Base-by-base conservation (phyloP, 495 filamentous ascomycete genomes). In the Trypethelium eluteriae region DNA sequence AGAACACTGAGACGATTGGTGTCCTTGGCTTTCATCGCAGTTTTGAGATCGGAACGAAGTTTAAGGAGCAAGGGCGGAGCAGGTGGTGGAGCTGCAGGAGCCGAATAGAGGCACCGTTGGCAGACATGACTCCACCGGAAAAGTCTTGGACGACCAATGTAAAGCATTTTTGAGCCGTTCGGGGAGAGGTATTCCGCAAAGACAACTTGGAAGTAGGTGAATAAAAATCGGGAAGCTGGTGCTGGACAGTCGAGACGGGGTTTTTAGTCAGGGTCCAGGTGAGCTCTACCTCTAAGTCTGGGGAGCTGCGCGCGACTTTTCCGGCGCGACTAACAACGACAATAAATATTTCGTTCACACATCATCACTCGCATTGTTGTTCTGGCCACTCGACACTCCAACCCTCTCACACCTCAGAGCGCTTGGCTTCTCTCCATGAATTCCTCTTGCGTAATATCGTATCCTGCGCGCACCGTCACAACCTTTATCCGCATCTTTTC, bases 21-120 rank as follows among this genome's bases (percentile, higher is more conserved):
- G 68, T 88, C 84, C 74, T 87, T 88, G 1, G 81, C 81, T 71
- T 82, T 77, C 83, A 88, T 84, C 18, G 86, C 85, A 41, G 70
- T 79, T 73, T 87, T 88, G 35, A 88, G 75, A 72, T 88, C 86
- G 59, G 75, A 70, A 47, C 84, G 79, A 56, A 88, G 69, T 63
- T 81, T 84, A 53, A 67, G 74, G 63, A 70, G 81, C 71, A 74
- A 74, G 67, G 63, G 77, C 67, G 41, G 79, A 76, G 74, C 67
- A 25, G 25, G 25, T 38, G 71, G 62, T 18, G 67, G 63, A 25
- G 64, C 56, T 35, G 73, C 32, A 39, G 69, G 25, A 5, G 67
- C 66, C 5, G 71, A 73, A 69, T 72, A 74, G 38, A 71, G 62
- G 67, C 68, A 76, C 49, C 67, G 64, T 18, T 68, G 53, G 64